Conservation (phyloP, 805 yeast genomes). For the Candida sonorensis region DNA sequence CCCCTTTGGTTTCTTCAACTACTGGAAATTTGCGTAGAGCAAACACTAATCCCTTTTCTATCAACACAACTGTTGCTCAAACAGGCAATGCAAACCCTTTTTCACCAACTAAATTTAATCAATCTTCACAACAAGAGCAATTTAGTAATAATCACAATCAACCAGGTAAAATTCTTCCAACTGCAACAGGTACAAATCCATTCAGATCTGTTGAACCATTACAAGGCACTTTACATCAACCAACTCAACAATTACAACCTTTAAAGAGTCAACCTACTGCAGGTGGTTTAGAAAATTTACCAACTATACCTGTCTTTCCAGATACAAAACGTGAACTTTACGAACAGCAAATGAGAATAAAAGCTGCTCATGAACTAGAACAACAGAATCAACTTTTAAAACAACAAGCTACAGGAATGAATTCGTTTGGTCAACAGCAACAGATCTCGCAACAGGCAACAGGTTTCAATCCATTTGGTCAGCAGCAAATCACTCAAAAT, state of each 20-base stretch:
- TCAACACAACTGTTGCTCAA: constrained; percentile 2
- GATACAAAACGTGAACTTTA: constrained; percentile 35
- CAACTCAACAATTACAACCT: constrained; percentile 12
- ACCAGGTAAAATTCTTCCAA: constrained; percentile 7
- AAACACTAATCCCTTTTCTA: constrained; percentile 26
- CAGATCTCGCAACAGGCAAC: constrained; percentile 6
- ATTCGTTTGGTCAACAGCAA: constrained; percentile 5
- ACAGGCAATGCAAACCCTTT: constrained; percentile 22
- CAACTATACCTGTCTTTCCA: constrained; percentile 64
- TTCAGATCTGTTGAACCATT: constrained; percentile 33
- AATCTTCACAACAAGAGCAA: constrained; percentile 16
- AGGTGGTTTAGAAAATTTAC: constrained; percentile 64
- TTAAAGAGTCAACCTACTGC: constrained; percentile 53
- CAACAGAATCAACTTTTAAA: constrained; percentile 11
- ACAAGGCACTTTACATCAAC: constrained; percentile 22
- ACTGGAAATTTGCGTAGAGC: constrained; percentile 18
- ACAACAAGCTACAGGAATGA: constrained; percentile 1
- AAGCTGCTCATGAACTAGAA: constrained; percentile 16
- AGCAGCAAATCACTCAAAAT: constrained; percentile 1
- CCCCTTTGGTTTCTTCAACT: too few species aligned
- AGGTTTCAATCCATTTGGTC: constrained; percentile 1
- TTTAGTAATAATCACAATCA: constrained; percentile 8
- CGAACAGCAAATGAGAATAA: constrained; percentile 13
- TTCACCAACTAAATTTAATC: constrained; percentile 16
- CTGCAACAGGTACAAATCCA: constrained; percentile 52